Evolutionary conservation across 345 rosid genomes (phyloP), one percentile per base, ranked within the genome.

Genomic region (Bruguiera gymnorhiza): DNA sequence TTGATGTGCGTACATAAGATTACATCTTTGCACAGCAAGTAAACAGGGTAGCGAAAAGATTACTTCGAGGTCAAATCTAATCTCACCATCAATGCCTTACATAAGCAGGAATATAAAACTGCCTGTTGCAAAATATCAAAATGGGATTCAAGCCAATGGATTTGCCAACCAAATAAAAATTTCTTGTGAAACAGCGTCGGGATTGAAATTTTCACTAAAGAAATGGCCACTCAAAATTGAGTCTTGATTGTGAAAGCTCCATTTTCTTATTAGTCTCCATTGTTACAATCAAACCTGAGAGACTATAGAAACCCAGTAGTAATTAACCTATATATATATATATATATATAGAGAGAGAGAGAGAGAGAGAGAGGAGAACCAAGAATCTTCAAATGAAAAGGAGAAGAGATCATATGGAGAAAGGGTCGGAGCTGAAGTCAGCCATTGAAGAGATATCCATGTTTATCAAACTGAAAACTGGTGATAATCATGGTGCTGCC

Each of bases 391-490:
- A 65, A 66, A 90, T 93, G 92, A 93, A 89, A 81, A 87, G 92
- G 74, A 84, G 80, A 75, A 91, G 94, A 79, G 92, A 87, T 23
- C 16, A 56, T 68, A 72, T 79, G 86, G 88, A 81, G 79, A 80
- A 75, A 63, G 72, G 62, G 52, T 73, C 94, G 69, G 96, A 89
- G 85, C 53, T 93, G 60, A 82, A 84, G 80, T 75, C 87, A 48
- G 95, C 93, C 78, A 84, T 88, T 76, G 96, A 89, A 77, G 98
- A 93, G 81, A 83, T 93, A 8, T 80, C 92, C 58, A 9, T 79
- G 81, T 29, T 83, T 43, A 71, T 69, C 55, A 70, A 83, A 71
- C 73, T 76, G 32, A 86, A 86, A 69, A 77, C 83, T 55, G 66
- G 60, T 30, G 52, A 23, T 51, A 66, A 56, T 65, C 43, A 31